Conservation (phyloP, 2,329 filamentous ascomycete genomes). For the Verticillium klebahnii region DNA sequence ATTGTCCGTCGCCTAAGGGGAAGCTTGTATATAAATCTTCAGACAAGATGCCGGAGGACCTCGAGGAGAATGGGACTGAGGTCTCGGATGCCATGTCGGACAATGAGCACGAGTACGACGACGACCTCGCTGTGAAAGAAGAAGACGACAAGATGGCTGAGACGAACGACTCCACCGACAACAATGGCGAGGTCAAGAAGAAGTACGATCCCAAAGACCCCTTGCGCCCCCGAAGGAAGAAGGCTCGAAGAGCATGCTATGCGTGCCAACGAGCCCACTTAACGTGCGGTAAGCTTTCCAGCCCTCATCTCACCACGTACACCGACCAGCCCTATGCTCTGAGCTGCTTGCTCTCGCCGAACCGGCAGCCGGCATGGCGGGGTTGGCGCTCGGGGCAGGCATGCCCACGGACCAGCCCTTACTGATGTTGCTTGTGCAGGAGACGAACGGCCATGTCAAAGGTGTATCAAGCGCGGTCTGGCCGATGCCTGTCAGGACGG, state of each 20-base stretch:
- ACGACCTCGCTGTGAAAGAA: slow-evolving; percentile 39
- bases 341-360: not conserved
- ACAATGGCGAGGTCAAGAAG: slow-evolving; percentile 54
- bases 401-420: slow-evolving; percentile 2
- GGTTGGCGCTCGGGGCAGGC: not conserved
- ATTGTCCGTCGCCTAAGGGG: slow-evolving; percentile 3
- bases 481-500: slow-evolving; percentile 92
- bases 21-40: slow-evolving; percentile 47
- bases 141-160: slow-evolving; percentile 51
- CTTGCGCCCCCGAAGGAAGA: slow-evolving; percentile 83
- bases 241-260: slow-evolving; percentile 91
- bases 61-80: slow-evolving; percentile 48
- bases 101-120: slow-evolving; percentile 52
- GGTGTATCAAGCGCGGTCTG: slow-evolving; percentile 90
- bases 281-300: slow-evolving; percentile 80
- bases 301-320: not conserved
- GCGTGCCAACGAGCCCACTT: slow-evolving; percentile 96
- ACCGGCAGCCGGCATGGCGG: not conserved
- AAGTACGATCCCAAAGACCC: slow-evolving; percentile 85
- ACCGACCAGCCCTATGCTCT: not conserved
- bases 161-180: slow-evolving; percentile 35
- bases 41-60: slow-evolving; percentile 52
- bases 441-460: slow-evolving; percentile 88
- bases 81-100: slow-evolving; percentile 57
- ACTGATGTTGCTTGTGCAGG: slow-evolving; percentile 45